A percentile compares a stretch with the other conserved stretches of the same genome.
Evolutionary conservation across 1,139 yeast species (phyloP).

Genomic region (Zygosaccharomyces sapae): DNA sequence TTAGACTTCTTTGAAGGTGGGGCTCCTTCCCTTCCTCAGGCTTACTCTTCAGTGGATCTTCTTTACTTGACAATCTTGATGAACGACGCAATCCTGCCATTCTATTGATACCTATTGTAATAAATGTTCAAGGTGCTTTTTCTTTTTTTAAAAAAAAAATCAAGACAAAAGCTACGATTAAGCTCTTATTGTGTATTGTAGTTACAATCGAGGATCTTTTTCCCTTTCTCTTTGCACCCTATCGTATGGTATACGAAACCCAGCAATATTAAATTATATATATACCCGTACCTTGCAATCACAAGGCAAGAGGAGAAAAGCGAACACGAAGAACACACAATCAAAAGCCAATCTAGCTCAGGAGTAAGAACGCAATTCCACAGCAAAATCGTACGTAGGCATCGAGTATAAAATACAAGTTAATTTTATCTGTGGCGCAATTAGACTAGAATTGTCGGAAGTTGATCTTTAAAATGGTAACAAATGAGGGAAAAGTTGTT

Average conservation of each 20-base stretch:
- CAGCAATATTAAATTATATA: background rate
- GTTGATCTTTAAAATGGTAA: background rate
- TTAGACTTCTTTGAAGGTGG: constrained; percentile 7
- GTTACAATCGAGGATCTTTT: background rate
- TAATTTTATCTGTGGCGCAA: background rate
- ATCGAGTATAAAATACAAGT: constrained; percentile 5
- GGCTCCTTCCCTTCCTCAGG: constrained; percentile 3
- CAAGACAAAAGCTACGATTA: no score
- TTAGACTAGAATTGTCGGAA: no score
- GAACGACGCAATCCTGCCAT: constrained; percentile 57
- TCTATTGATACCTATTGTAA: background rate
- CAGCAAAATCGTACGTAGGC: constrained; percentile 2
- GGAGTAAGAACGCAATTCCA: constrained; percentile 3
- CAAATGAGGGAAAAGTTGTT: background rate
- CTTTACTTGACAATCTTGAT: constrained; percentile 40
- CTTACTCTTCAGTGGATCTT: constrained; percentile 9
- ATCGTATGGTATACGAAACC: background rate
- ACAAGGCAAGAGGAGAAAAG: background rate
- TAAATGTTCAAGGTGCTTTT: background rate
- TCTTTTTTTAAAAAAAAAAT: background rate
- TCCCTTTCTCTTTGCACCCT: background rate
- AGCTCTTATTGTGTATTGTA: background rate
- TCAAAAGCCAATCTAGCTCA: background rate
- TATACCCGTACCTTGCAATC: background rate
- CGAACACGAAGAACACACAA: background rate